phyloP scores from a whole-genome alignment of 805 yeast genomes.

The Starmerella khaoyaiensis region DNA sequence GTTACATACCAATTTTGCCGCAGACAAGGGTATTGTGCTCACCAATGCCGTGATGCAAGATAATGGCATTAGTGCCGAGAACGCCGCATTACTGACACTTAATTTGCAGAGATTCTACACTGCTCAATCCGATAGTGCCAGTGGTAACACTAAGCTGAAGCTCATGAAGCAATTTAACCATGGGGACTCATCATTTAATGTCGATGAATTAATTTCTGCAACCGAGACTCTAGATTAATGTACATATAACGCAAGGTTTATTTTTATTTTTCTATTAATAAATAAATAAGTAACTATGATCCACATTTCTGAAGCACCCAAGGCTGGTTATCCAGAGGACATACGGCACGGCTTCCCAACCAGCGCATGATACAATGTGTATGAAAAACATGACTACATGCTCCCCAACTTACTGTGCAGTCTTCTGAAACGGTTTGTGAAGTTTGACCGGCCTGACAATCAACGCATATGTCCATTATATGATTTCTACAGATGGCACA shows the following conservation, averaged over 20 bases:
- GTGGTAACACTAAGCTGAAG: conserved; percentile 37
- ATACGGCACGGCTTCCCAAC: conserved; percentile 88
- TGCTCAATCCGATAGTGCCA: conserved; percentile 28
- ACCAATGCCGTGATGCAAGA: conserved; percentile 76
- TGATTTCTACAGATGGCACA: conserved; percentile 98
- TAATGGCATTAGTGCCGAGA: conserved; percentile 50
- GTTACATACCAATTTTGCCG: conserved; percentile 66
- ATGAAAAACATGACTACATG: conserved; percentile 97
- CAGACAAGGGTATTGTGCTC: conserved; percentile 48
- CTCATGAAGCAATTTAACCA: conserved; percentile 55
- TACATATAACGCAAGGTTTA: too few relatives aligned
- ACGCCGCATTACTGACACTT: conserved; percentile 53
- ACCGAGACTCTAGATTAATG: conserved; percentile 54
- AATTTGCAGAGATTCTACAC: conserved; percentile 43
- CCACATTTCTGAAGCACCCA: conserved; percentile 75
- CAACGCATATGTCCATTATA: conserved; percentile 93
- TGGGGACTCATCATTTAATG: conserved; percentile 53
- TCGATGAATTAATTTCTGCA: conserved; percentile 55
- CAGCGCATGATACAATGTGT: conserved; percentile 92
- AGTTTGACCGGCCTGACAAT: conserved; percentile 77
- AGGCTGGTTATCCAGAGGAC: conserved; percentile 90
- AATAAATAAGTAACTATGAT: conserved; percentile 28
- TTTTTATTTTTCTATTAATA: too few relatives aligned
- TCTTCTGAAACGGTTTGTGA: conserved; percentile 49
- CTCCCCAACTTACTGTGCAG: conserved; percentile 95